Percentiles rank a stretch among this genome's conserved stretches.
phyloP scores from a whole-genome alignment of 75 land plant species.

The Sequoiadendron giganteum region DNA sequence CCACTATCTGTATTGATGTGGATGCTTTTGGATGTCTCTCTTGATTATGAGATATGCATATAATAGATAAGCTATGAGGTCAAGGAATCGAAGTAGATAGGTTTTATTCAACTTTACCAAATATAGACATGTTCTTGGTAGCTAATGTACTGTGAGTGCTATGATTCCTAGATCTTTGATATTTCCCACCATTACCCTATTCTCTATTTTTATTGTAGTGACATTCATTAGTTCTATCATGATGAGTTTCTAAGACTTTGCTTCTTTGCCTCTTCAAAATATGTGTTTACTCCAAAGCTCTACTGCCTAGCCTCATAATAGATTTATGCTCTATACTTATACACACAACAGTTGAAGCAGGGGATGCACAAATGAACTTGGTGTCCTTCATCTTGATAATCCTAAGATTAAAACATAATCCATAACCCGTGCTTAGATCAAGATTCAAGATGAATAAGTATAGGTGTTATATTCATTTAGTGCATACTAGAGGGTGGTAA shows the following conservation, averaged over 20 bases:
- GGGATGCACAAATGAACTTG: constrained; percentile 23
- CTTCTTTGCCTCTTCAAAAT: constrained; percentile 11
- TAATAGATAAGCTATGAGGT: background rate
- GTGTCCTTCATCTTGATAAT: background rate
- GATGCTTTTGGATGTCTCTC: background rate
- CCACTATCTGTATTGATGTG: background rate
- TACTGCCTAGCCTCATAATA: constrained; percentile 8
- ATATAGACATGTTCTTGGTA: background rate
- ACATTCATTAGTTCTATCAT: background rate
- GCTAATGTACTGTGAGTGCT: background rate
- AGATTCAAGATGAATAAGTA: background rate
- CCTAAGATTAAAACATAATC: background rate
- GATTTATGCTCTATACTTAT: constrained; percentile 18
- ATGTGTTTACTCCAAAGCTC: constrained; percentile 5
- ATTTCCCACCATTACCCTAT: background rate
- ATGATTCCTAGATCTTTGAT: background rate
- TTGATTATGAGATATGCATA: background rate
- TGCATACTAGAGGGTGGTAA: background rate
- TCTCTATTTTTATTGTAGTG: background rate
- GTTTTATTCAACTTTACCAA: background rate
- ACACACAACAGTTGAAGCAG: constrained; percentile 35
- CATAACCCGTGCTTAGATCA: background rate
- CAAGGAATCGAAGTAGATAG: background rate
- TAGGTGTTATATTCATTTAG: background rate
- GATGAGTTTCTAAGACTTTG: background rate